A percentile compares a stretch with the other conserved stretches of the same genome.
Conservation (phyloP, 2,329 filamentous ascomycete species). For the Colletotrichum tofieldiae region DNA sequence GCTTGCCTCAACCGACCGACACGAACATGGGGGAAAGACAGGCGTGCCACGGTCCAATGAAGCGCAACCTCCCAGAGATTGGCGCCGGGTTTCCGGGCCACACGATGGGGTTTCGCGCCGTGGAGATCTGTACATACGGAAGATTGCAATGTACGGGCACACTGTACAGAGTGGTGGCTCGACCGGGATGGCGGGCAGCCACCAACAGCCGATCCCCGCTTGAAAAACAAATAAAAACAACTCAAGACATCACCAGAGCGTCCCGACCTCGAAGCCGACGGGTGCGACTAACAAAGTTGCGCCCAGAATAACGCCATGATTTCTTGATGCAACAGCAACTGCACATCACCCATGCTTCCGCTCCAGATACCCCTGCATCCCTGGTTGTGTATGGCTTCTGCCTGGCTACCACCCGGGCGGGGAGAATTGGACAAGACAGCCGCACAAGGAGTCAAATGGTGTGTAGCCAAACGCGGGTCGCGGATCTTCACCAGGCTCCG, state of each 20-base stretch:
- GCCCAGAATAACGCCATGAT: not conserved
- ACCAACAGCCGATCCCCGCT: constrained; percentile 2
- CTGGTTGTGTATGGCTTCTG: constrained; percentile 2
- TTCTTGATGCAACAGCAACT: constrained; percentile 15
- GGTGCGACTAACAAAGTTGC: constrained; percentile 4
- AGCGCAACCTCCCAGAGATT: constrained; percentile 21
- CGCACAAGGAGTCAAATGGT: not conserved
- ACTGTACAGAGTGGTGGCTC: not conserved
- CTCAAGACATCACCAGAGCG: constrained; percentile 15
- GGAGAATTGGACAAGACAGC: constrained; percentile 20
- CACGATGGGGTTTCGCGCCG: constrained; percentile 3
- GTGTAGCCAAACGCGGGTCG: not conserved
- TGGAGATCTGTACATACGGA: constrained; percentile 15
- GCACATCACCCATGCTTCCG: constrained; percentile 14
- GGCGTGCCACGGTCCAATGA: constrained; percentile 4
- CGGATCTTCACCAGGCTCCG: constrained; percentile 2
- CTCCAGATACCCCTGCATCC: not conserved
- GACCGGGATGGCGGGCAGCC: constrained; percentile 13
- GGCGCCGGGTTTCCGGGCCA: constrained; percentile 26
- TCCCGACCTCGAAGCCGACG: constrained; percentile 1
- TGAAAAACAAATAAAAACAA: not conserved
- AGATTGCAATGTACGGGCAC: not conserved
- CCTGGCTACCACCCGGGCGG: constrained; percentile 17
- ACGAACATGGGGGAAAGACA: constrained; percentile 20
- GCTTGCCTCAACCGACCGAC: constrained; percentile 8